A percentile compares a stretch with the other conserved stretches of the same genome.
Evolutionary conservation across 2,329 filamentous ascomycete species (phyloP).

Genomic region (Beauveria sp.): DNA sequence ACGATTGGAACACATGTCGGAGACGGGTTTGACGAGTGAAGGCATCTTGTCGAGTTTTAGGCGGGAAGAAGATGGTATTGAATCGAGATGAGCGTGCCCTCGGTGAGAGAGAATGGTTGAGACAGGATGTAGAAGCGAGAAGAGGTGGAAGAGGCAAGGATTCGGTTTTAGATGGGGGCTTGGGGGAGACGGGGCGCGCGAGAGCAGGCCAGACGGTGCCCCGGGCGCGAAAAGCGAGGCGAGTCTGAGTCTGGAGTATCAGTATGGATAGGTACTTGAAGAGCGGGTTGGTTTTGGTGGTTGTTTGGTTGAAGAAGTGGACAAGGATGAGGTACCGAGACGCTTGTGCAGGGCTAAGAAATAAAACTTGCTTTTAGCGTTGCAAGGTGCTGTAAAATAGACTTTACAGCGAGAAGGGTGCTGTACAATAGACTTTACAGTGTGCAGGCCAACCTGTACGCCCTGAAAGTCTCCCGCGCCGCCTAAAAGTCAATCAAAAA

Average conservation of each 20-base stretch:
- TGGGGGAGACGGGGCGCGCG: background rate
- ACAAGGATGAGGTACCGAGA: background rate
- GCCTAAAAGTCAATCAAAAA: background rate
- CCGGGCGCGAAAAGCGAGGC: background rate
- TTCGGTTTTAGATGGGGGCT: constrained; percentile 1
- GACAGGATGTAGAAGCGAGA: constrained; percentile 7
- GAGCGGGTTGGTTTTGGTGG: background rate
- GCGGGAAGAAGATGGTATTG: background rate
- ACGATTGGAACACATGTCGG: constrained; percentile 15
- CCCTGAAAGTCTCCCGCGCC: background rate
- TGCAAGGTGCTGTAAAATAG: background rate
- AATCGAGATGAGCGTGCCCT: background rate
- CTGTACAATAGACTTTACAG: background rate
- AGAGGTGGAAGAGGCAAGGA: background rate
- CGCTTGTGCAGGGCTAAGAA: background rate
- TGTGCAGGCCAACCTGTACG: no score
- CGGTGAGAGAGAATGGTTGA: constrained; percentile 10
- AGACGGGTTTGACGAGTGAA: constrained; percentile 15
- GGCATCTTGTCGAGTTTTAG: constrained; percentile 17
- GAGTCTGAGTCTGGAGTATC: background rate
- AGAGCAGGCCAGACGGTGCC: background rate
- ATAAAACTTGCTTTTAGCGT: background rate
- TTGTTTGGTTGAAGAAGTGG: background rate
- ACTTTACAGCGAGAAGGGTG: background rate
- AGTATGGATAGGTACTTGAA: background rate